phyloP scores from a whole-genome alignment of 371 early-diverging fungal species.

The Syncephalis fuscata region DNA sequence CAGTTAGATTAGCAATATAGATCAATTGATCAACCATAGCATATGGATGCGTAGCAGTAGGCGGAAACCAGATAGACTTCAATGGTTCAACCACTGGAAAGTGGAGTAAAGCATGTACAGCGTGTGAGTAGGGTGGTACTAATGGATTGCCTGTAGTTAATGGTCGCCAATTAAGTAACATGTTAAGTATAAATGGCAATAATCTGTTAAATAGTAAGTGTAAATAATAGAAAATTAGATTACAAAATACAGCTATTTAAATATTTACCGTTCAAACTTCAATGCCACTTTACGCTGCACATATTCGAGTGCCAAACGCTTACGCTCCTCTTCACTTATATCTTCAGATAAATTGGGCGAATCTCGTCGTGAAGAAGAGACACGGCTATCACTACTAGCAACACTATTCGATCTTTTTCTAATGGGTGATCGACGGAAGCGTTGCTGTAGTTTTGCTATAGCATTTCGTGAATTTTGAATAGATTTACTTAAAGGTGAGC shows the following conservation, averaged over 20 bases:
- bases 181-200: not conserved
- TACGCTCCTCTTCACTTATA: too few relatives aligned
- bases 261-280: too few relatives aligned
- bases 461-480: too few relatives aligned
- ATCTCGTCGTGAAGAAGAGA: too few relatives aligned
- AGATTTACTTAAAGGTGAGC: too few relatives aligned
- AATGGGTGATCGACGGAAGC: too few relatives aligned
- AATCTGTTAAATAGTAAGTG: not conserved
- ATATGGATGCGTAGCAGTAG: conserved; percentile 2
- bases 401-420: too few relatives aligned
- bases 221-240: not conserved
- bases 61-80: conserved; percentile 20
- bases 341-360: too few relatives aligned
- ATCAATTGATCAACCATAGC: conserved; percentile 1
- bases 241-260: not conserved
- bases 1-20: conserved; percentile 2
- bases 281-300: too few relatives aligned
- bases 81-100: conserved; percentile 20
- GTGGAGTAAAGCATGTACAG: conserved; percentile 53
- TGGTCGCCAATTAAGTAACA: not conserved
- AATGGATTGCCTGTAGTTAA: conserved; percentile 17
- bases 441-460: too few relatives aligned
- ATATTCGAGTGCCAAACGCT: too few relatives aligned
- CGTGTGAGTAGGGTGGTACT: conserved; percentile 54
- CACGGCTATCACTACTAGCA: too few relatives aligned